Evolutionary conservation across 73 alveolate genomes (phyloP).

Genomic region (Stentor coeruleus): DNA sequence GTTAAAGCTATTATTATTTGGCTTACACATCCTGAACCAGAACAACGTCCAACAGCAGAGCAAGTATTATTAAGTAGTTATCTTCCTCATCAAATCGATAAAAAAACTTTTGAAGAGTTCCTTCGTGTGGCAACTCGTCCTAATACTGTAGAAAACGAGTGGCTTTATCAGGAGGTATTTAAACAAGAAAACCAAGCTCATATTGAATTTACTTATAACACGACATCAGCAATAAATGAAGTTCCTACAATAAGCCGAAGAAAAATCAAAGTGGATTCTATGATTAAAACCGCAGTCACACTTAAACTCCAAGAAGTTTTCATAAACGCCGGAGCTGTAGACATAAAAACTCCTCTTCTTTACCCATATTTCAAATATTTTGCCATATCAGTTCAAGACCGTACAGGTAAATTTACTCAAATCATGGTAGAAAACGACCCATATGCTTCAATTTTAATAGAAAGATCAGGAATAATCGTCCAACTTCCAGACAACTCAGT

Average conservation of each 20-base stretch:
- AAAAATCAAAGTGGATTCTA: constrained; percentile 6
- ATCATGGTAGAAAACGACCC: neutral
- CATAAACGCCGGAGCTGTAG: constrained; percentile 30
- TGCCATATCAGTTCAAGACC: neutral
- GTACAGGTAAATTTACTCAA: neutral
- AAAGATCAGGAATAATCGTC: constrained; percentile 16
- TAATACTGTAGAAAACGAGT: constrained; percentile 32
- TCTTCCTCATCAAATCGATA: constrained; percentile 32
- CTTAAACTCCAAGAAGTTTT: constrained; percentile 23
- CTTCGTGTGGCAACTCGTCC: constrained; percentile 37
- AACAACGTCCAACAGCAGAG: constrained; percentile 71
- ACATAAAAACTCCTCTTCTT: constrained; percentile 15
- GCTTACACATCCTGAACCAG: constrained; percentile 66
- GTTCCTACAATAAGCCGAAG: constrained; percentile 6
- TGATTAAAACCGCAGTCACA: constrained; percentile 19
- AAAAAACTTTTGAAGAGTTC: constrained; percentile 33
- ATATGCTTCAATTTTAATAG: neutral
- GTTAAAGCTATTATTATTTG: constrained; percentile 55
- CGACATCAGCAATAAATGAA: constrained; percentile 2
- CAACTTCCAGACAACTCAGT: constrained; percentile 13
- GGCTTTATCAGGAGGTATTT: constrained; percentile 32
- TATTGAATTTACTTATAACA: constrained; percentile 27
- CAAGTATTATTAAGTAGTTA: constrained; percentile 49
- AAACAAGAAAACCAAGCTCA: constrained; percentile 26
- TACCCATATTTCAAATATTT: neutral